Percentiles rank a stretch among this genome's conserved stretches.
phyloP scores from a whole-genome alignment of 1,284 basidiomycete species.

The Puccinia sorghi region DNA sequence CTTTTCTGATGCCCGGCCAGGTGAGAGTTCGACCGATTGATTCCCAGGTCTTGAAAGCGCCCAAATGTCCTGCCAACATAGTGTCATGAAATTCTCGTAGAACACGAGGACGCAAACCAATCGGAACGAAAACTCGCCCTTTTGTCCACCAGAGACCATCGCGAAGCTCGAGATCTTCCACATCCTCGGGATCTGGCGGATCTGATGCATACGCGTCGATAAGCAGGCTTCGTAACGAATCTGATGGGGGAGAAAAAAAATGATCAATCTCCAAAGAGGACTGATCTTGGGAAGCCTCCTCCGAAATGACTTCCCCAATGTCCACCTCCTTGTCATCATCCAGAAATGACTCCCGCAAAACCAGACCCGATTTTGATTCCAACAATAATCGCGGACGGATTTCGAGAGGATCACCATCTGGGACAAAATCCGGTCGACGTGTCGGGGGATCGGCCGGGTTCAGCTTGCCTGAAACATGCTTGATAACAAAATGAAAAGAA shows the following conservation, averaged over 20 bases:
- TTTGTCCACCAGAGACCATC: background rate
- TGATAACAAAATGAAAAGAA: constrained; percentile 5
- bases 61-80: background rate
- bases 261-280: background rate
- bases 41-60: background rate
- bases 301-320: background rate
- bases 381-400: background rate
- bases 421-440: background rate
- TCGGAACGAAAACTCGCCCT: background rate
- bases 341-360: background rate
- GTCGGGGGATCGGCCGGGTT: constrained; percentile 22
- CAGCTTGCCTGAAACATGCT: constrained; percentile 13
- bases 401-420: background rate
- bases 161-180: background rate
- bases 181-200: background rate
- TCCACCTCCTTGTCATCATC: background rate
- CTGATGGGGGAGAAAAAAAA: background rate
- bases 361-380: background rate
- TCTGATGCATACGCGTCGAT: background rate
- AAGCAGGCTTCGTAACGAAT: background rate
- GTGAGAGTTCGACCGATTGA: background rate
- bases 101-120: background rate
- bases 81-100: background rate
- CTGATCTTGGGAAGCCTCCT: no score
- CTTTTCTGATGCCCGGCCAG: background rate